Conservation (phyloP, 2,329 filamentous ascomycete genomes). For the Cercospora sojina region DNA sequence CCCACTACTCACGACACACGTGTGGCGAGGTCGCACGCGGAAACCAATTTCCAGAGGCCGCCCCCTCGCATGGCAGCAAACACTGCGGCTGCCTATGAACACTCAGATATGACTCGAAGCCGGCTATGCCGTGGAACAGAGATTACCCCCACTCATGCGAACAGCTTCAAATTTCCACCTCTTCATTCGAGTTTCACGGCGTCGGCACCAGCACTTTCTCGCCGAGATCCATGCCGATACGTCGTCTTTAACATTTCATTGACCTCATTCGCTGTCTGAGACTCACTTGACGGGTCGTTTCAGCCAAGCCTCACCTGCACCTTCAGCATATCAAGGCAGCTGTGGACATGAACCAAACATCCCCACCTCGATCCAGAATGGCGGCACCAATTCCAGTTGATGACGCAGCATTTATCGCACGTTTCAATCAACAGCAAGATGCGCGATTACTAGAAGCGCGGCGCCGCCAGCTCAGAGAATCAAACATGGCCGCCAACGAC, state of each 20-base stretch:
- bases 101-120: conserved; percentile 3
- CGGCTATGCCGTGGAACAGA: conserved; percentile 9
- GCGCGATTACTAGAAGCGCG: background rate
- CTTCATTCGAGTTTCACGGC: background rate
- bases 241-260: background rate
- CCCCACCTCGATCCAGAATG: background rate
- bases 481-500: background rate
- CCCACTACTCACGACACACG: background rate
- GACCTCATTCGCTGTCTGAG: conserved; percentile 1
- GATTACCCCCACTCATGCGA: background rate
- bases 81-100: conserved; percentile 11
- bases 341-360: background rate
- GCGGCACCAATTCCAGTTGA: background rate
- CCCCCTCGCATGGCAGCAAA: conserved; percentile 12
- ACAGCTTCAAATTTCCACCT: background rate
- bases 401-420: background rate
- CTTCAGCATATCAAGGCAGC: background rate
- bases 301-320: background rate
- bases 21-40: background rate
- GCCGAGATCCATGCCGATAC: background rate
- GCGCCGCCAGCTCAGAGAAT: background rate
- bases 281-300: background rate
- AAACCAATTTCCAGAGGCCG: conserved; percentile 6
- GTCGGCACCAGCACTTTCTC: background rate
- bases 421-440: no score